Conservation (phyloP, 345 rosid species). For the Murraya paniculata region DNA sequence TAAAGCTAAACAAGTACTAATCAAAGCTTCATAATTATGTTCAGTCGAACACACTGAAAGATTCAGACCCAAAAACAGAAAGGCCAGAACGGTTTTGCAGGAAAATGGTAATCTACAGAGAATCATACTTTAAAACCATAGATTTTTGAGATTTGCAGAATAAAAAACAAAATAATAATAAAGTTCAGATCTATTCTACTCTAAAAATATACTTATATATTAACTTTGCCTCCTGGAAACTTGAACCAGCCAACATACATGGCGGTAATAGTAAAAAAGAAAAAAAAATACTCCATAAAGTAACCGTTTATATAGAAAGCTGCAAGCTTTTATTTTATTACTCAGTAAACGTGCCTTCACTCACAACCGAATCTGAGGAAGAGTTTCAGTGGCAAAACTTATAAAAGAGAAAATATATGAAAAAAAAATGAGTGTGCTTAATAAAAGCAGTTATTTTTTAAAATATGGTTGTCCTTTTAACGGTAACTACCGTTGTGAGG, state of each 20-base stretch:
- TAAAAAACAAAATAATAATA: background rate
- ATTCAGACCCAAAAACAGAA: constrained; percentile 5
- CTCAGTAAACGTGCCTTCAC: background rate
- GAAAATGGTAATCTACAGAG: constrained; percentile 7
- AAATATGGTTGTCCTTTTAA: constrained; percentile 17
- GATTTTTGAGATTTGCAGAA: constrained; percentile 16
- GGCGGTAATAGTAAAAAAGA: background rate
- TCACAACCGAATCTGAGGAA: constrained; percentile 6
- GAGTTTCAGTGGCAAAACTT: background rate
- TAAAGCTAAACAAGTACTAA: background rate
- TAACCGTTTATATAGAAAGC: background rate
- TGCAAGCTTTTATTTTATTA: no score
- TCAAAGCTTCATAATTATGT: constrained; percentile 16
- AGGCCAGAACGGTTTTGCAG: constrained; percentile 11
- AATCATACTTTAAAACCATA: constrained; percentile 27
- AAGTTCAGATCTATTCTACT: constrained; percentile 33
- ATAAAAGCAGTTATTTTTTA: background rate
- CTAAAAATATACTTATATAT: constrained; percentile 20
- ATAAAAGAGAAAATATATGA: background rate
- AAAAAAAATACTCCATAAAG: background rate
- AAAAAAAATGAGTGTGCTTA: no score
- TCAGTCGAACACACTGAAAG: constrained; percentile 3
- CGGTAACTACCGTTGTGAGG: background rate
- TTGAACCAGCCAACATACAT: constrained; percentile 7
- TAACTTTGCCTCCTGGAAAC: background rate